Base-by-base conservation (phyloP, 192 early-diverging fungal species). In the Entomortierella chlamydospora region DNA sequence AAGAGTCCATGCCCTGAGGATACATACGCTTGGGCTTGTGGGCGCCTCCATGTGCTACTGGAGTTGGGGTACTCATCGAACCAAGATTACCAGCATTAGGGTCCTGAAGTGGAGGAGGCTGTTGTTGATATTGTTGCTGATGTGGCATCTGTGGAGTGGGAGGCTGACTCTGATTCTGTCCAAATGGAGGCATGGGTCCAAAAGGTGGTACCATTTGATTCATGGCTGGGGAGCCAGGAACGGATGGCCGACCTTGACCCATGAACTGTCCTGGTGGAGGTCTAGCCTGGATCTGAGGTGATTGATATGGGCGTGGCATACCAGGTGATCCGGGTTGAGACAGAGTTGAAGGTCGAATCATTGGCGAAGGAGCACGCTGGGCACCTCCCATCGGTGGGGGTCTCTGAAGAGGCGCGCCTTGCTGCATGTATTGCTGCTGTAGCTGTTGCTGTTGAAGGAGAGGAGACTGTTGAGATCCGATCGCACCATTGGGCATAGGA, bases 1-100 rank as follows among this genome's bases (percentile, higher is more conserved):
- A 88, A 2, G 84, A 73, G 42, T 83, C 58, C 23, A 84, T 87
- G 43, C 86, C 82, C 2, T 83, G 79, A 18, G 87, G 87, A 68
- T 88, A 88, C 72, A 85, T 71, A 42, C 87, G 64, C 72, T 88
- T 88, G 13, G 78, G 73, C 56, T 83, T 81, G 47, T 83, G 84
- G 3, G 70, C 17, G 28, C 57, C 52, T 39, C 53, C 54, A 29
- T 8, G 61, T 13, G 72, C 52, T 4, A 68, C 58, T 13, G 71
- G 64, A 0, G 83, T 64, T 1, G 74, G 58, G 23, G 61, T 28
- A 22, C 67, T 60, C 39, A 70, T 60, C 55, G 52, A 8, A 30
- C 67, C 61, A 37, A 25, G 25, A 37, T 23, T 57, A 30, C 67
- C 61, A 37, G 20, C 17, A 37, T 23, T 57, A 25, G 43, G 57